phyloP scores from a whole-genome alignment of 805 yeast species.

The Lachancea meyersii region DNA sequence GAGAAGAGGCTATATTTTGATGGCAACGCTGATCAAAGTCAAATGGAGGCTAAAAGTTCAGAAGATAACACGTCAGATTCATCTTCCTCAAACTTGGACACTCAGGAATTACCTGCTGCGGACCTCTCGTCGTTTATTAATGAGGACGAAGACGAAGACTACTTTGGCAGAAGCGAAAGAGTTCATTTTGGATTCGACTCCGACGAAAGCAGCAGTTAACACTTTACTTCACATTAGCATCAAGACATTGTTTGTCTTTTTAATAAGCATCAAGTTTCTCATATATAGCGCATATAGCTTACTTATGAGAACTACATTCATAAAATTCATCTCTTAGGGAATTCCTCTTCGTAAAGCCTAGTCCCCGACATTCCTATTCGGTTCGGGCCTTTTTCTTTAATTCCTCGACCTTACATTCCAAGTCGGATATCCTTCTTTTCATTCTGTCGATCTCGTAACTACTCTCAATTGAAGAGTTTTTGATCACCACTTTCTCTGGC shows the following conservation, averaged over 20 bases:
- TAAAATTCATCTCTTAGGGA: not conserved
- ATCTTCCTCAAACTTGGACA: not conserved
- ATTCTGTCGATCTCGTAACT: slow-evolving; percentile 9
- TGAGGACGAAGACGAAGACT: slow-evolving; percentile 5
- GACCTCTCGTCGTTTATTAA: not conserved
- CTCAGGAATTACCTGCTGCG: slow-evolving; percentile 1
- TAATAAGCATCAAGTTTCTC: not conserved
- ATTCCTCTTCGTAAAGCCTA: not conserved
- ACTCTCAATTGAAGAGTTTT: not conserved
- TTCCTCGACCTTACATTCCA: slow-evolving; percentile 14
- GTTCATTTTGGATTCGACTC: slow-evolving; percentile 9
- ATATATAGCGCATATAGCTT: not conserved
- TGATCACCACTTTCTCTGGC: slow-evolving; percentile 1
- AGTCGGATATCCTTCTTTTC: slow-evolving; percentile 20
- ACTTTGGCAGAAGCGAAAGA: slow-evolving; percentile 5
- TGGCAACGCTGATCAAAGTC: not conserved
- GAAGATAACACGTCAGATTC: not conserved
- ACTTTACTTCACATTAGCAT: not conserved
- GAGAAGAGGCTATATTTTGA: slow-evolving; percentile 17
- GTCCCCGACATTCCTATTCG: not conserved
- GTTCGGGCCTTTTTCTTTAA: slow-evolving; percentile 10
- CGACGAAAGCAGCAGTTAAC: slow-evolving; percentile 4
- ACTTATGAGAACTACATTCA: not conserved
- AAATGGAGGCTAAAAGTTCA: not conserved
- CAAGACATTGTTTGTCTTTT: not conserved